Percentiles rank a stretch among this genome's conserved stretches.
These are phyloP conservation scores for Cairneyella variabilis DNA, from an alignment of 495 filamentous ascomycete genomes.

Conservation along the genomic window DNA sequence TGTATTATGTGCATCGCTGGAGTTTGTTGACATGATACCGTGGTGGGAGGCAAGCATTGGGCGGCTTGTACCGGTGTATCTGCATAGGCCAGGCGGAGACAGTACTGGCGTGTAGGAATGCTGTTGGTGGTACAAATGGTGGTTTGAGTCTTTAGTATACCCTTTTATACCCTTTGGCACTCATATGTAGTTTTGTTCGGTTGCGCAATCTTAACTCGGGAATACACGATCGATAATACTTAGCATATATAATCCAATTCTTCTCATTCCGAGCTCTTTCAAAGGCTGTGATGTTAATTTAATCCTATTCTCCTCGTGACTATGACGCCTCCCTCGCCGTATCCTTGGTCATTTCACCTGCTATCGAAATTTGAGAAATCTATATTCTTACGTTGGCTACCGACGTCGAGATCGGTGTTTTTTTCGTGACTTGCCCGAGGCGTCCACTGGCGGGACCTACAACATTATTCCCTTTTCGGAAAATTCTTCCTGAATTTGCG, in stretches of 20 bases:
- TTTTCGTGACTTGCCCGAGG: too few species aligned
- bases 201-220: too few species aligned
- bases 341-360: too few species aligned
- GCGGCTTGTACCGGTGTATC: slow-evolving; percentile 12
- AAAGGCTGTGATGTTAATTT: too few species aligned
- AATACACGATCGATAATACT: too few species aligned
- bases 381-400: background rate
- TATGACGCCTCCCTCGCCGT: too few species aligned
- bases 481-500: slow-evolving; percentile 6
- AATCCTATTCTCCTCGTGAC: too few species aligned
- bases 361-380: too few species aligned
- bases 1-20: slow-evolving; percentile 1
- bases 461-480: slow-evolving; percentile 1
- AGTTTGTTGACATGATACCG: background rate
- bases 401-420: background rate
- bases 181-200: slow-evolving; percentile 2
- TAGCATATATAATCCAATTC: too few species aligned
- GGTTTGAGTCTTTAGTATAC: slow-evolving; percentile 6
- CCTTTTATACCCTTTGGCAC: slow-evolving; percentile 19
- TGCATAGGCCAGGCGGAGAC: slow-evolving; percentile 14
- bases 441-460: background rate
- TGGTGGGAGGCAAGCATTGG: slow-evolving; percentile 8
- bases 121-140: slow-evolving; percentile 5
- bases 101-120: slow-evolving; percentile 17
- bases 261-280: too few species aligned